Base-by-base conservation (phyloP, 352 stramenopile genomes). In the Phytopythium delawarense region DNA sequence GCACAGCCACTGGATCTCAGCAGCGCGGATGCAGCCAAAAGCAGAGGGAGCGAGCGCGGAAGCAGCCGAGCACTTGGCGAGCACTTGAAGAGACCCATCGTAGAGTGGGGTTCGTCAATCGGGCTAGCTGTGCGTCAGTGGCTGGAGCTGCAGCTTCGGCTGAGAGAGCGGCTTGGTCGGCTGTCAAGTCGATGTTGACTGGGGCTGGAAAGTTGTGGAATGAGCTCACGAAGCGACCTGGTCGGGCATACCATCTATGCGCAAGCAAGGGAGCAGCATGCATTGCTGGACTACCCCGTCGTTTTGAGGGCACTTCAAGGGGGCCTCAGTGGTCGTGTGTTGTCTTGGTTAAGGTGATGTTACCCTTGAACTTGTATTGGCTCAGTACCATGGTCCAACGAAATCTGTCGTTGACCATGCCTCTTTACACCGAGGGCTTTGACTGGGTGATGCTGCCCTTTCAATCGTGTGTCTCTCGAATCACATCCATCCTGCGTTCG, bases 1-100 rank as follows among this genome's bases (percentile, higher is more conserved):
- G n/a, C 44, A 7, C n/a, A 11, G 44, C 11, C 20, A 8, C 7
- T 64, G 39, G 59, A 59, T 23, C 23, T 66, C 54, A 66, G 57
- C 30, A 66, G 65, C 48, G 53, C 51, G 35, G 59, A 49, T 18
- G 44, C n/a, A 28, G n/a, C 44, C 20, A 49, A 7, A 13, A 49
- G 44, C 44, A 49, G 9, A 49, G 44, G 40, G 16, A 46, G 7
- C n/a, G 44, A 49, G 20, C n/a, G 44, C 21, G 44, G 44, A 4
- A 46, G 40, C 40, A 46, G 16, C 15, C 5, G 9, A 11, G 40
- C 5, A 6, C n/a, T 49, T 13, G 44, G 9, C 44, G 44, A 28
- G 18, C n/a, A 16, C 20, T 6, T 16, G n/a, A 49, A 49, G 44
- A 49, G 44, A 12, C 8, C n/a, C 44, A 49, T 49, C 4, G 44